phyloP scores from a whole-genome alignment of 1,284 basidiomycete species.

The Tilletia caries region DNA sequence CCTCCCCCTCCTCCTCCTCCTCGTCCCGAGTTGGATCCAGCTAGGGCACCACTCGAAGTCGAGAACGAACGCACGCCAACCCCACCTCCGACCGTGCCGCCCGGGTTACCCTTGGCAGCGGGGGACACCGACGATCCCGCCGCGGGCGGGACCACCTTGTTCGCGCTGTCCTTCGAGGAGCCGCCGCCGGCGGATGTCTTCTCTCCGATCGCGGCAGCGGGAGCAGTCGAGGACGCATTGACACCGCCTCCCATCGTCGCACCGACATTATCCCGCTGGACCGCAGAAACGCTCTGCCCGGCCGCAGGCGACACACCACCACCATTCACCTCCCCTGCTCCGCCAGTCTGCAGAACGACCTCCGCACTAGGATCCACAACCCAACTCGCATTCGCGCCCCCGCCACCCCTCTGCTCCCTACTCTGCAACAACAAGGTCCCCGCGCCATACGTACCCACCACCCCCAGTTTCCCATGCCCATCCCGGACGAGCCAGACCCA shows the following conservation, averaged over 20 bases:
- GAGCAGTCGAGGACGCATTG: background rate
- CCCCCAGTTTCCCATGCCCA: slow-evolving; percentile 63
- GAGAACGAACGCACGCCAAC: slow-evolving; percentile 8
- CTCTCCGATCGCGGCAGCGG: background rate
- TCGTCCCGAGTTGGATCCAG: too few species aligned
- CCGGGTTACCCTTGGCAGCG: background rate
- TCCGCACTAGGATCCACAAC: background rate
- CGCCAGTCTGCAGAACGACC: too few species aligned
- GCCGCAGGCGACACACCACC: background rate
- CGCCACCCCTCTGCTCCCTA: slow-evolving; percentile 30
- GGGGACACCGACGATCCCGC: background rate
- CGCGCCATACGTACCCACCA: slow-evolving; percentile 80
- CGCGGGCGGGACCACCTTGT: background rate
- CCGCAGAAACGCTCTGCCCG: background rate
- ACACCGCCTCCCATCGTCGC: slow-evolving; percentile 2
- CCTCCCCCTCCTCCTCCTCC: too few species aligned
- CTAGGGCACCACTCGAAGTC: too few species aligned
- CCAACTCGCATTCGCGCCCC: background rate
- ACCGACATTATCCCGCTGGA: slow-evolving; percentile 1
- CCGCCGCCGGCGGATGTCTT: background rate
- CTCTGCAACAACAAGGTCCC: slow-evolving; percentile 76
- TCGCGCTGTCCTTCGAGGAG: background rate
- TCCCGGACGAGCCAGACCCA: slow-evolving; percentile 85
- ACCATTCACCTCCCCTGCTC: background rate
- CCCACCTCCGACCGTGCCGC: background rate